phyloP scores from a whole-genome alignment of 2,329 filamentous ascomycete genomes.

The Neopestalotiopsis sp. region DNA sequence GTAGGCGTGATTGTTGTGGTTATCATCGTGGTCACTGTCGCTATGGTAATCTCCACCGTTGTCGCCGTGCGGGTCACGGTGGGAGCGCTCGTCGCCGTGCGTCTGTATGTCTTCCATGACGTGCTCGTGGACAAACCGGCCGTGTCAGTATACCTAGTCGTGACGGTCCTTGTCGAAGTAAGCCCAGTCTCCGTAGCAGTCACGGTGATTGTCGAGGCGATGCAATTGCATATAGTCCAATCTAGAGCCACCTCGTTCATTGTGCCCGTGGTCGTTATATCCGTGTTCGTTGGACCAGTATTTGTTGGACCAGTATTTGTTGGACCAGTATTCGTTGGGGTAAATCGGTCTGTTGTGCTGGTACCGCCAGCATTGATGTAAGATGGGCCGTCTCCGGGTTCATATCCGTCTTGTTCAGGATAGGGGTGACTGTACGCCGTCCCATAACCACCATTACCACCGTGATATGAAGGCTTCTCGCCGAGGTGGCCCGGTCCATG shows the following conservation, averaged over 20 bases:
- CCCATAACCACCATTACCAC: neutral
- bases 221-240: neutral
- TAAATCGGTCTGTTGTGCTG: too few species aligned
- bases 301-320: too few species aligned
- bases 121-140: neutral
- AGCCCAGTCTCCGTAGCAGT: neutral
- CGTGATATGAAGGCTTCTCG: neutral
- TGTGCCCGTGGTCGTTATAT: neutral
- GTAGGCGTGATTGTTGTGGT: too few species aligned
- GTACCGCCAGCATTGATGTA: too few species aligned
- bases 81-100: too few species aligned
- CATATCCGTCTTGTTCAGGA: too few species aligned
- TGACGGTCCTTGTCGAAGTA: neutral
- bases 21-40: neutral
- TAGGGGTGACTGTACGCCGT: neutral
- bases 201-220: neutral
- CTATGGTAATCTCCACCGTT: neutral
- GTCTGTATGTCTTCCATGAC: too few species aligned
- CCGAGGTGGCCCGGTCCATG: too few species aligned
- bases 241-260: neutral
- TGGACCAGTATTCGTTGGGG: too few species aligned
- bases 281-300: too few species aligned
- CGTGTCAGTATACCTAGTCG: neutral
- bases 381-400: too few species aligned
- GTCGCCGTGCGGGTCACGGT: too few species aligned